Evolutionary conservation across 441 rosid genomes (phyloP), one percentile per base, ranked within the genome.

Genomic region (Pelargonium cotyledonis): DNA sequence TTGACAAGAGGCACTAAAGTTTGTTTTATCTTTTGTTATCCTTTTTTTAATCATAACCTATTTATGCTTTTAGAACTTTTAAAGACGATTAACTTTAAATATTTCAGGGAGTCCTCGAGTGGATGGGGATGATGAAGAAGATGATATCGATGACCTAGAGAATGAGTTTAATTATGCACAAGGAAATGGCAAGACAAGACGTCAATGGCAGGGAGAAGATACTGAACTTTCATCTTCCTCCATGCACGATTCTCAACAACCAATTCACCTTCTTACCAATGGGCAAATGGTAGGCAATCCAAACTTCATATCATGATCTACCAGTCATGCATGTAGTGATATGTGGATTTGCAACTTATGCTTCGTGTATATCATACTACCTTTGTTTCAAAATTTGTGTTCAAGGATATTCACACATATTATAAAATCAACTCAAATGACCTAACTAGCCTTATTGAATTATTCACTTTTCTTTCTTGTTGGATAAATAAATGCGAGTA

Each of bases 231-330:
- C 75, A 91, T 81, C 38, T 31, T 91, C 98, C 49, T 88, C 96
- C 9, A 83, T 98, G 73, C 96, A 85, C 79, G 99, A 89, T 77
- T 84, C 97, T 73, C 96, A 83, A 74, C 88, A 75, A 66, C 97
- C 98, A 29, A 89, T 90, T 75, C 97, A 95, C 53, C 98, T 92
- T 72, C 93, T 95, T 63, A 92, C 92, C 65, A 86, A 87, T 79
- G 97, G 98, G 75, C 95, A 80, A 76, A 53, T 81, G 78, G 99
- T 94, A 80, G 14, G 80, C 68, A 51, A 68, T 73, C 70, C 23
- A 46, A 61, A 41, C 53, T 58, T 40, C 66, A 60, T 62, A 21
- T 71, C 68, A 18, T 19, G 58, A 4, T 15, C 57, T 49, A 49
- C 6, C 16, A 11, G 3, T 49, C 57, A 49, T 15, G 57, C 16